Percentiles rank a stretch among this genome's conserved stretches.
Conservation (phyloP, 495 filamentous ascomycete species). For the Penicillium dipodomyicola region DNA sequence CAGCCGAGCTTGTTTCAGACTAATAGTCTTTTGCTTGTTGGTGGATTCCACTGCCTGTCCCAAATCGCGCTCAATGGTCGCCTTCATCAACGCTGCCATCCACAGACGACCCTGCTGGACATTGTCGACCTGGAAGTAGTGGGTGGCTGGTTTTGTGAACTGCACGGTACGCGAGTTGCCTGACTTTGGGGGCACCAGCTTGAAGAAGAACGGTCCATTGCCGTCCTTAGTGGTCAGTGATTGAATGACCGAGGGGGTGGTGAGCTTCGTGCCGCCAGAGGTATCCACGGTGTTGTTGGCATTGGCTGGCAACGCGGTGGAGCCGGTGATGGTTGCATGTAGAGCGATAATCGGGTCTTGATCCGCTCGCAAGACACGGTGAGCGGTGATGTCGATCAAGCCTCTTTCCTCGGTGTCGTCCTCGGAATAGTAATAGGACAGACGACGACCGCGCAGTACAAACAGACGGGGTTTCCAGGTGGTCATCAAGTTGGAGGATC, state of each 20-base stretch:
- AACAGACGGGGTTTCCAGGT: conserved; percentile 97
- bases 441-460: conserved; percentile 81
- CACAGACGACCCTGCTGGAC: conserved; percentile 83
- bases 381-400: conserved; percentile 94
- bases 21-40: conserved; percentile 94
- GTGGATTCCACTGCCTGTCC: conserved; percentile 73
- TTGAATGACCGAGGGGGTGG: conserved; percentile 12
- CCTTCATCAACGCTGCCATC: conserved; percentile 99
- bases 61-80: conserved; percentile 94
- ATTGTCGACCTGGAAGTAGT: conserved; percentile 96
- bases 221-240: conserved; percentile 28
- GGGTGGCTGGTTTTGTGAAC: conserved; percentile 94
- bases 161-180: conserved; percentile 89
- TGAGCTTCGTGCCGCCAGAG: conserved; percentile 30
- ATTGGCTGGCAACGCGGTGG: conserved; percentile 69
- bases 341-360: conserved; percentile 85
- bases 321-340: conserved; percentile 88
- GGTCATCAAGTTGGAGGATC: conserved; percentile 89
- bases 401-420: conserved; percentile 89
- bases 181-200: conserved; percentile 85
- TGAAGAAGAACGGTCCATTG: conserved; percentile 90
- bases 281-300: conserved; percentile 51
- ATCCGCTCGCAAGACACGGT: conserved; percentile 93
- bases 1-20: conserved; percentile 74
- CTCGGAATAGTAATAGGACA: conserved; percentile 96